Conservation (phyloP, 306 rosid species). For the Fagus crenata region DNA sequence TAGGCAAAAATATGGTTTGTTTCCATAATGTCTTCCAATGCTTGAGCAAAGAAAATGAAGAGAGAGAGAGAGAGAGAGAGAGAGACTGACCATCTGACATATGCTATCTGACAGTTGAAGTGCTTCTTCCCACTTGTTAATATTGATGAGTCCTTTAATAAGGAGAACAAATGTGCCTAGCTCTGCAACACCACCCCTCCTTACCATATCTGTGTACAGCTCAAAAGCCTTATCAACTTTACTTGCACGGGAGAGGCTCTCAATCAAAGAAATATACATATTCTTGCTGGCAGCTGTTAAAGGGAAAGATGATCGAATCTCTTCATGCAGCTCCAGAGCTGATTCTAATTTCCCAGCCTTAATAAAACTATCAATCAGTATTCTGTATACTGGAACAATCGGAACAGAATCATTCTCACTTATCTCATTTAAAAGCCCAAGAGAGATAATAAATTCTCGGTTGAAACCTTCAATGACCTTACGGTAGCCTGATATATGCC, state of each 20-base stretch:
- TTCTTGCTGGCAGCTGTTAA: constrained; percentile 43
- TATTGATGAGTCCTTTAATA: constrained; percentile 63
- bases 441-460: constrained; percentile 60
- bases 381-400: constrained; percentile 49
- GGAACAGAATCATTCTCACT: constrained; percentile 58
- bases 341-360: constrained; percentile 74
- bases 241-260: constrained; percentile 58
- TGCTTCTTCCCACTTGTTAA: constrained; percentile 78
- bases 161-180: constrained; percentile 64
- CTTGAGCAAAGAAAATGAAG: constrained; percentile 22
- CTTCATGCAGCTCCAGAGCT: constrained; percentile 64
- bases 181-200: constrained; percentile 62
- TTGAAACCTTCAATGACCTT: constrained; percentile 76
- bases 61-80: no score
- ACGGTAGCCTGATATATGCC: constrained; percentile 56
- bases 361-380: constrained; percentile 68
- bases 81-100: constrained; percentile 76
- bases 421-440: constrained; percentile 67
- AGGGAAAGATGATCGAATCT: constrained; percentile 61
- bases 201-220: constrained; percentile 59
- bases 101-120: constrained; percentile 65
- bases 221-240: constrained; percentile 68
- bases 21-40: constrained; percentile 12
- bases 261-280: constrained; percentile 60
- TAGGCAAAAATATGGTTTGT: constrained; percentile 5